Evolutionary conservation across 2,329 filamentous ascomycete genomes (phyloP).

Genomic region (Rhynchosporium secalis): DNA sequence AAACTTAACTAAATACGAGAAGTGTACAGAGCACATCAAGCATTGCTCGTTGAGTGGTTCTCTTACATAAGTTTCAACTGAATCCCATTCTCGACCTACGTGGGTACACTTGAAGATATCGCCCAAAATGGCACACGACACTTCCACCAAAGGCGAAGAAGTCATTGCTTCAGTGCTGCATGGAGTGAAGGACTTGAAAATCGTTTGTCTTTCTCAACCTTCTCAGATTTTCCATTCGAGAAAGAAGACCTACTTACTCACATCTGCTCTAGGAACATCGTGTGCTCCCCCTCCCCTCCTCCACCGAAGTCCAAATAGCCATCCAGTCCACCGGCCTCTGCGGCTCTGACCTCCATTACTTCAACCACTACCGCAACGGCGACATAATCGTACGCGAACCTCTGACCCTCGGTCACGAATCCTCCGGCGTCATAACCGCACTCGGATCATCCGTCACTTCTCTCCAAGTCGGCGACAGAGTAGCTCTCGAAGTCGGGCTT

Average conservation of each 20-base stretch:
- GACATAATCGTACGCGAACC: constrained; percentile 89
- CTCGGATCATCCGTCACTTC: constrained; percentile 74
- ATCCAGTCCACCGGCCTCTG: constrained; percentile 95
- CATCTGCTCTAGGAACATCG: constrained; percentile 34
- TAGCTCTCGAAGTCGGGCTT: constrained; percentile 91
- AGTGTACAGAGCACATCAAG: too few species aligned
- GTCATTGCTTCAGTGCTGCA: constrained; percentile 39
- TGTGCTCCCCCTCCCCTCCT: constrained; percentile 29
- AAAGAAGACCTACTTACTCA: constrained; percentile 2
- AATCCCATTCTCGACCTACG: background rate
- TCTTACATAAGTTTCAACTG: background rate
- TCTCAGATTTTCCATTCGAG: background rate
- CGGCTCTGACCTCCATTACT: constrained; percentile 96
- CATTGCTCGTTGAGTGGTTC: too few species aligned
- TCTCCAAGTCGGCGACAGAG: constrained; percentile 82
- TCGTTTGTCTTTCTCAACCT: constrained; percentile 31
- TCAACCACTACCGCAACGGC: constrained; percentile 91
- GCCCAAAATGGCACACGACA: constrained; percentile 19
- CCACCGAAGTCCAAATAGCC: constrained; percentile 74
- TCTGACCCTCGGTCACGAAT: constrained; percentile 93
- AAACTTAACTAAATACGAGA: too few species aligned
- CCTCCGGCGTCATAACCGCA: constrained; percentile 78
- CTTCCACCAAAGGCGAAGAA: constrained; percentile 20
- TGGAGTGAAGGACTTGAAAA: constrained; percentile 38
- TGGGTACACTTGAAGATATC: background rate